Percentiles rank a stretch among this genome's conserved stretches.
Evolutionary conservation across 1,284 basidiomycete genomes (phyloP).

Genomic region (Fomitopsis schrenkii): DNA sequence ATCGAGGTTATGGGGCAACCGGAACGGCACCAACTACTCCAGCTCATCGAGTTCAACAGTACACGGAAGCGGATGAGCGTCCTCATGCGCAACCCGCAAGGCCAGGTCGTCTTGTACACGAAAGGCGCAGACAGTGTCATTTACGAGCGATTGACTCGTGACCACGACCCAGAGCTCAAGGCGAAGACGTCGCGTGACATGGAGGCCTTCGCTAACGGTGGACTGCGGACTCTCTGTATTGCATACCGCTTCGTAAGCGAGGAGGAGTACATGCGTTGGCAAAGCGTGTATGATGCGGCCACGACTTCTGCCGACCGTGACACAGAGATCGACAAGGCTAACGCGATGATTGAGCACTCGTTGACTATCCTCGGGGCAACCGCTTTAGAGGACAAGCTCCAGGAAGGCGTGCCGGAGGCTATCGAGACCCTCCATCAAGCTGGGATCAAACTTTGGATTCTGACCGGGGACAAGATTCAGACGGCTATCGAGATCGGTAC

Average conservation of each 20-base stretch:
- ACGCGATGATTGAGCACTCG: constrained; percentile 80
- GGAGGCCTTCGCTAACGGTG: constrained; percentile 91
- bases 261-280: constrained; percentile 84
- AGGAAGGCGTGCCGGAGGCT: constrained; percentile 94
- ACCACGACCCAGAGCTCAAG: constrained; percentile 76
- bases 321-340: constrained; percentile 87
- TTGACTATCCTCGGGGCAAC: constrained; percentile 89
- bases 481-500: constrained; percentile 93
- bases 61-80: constrained; percentile 94
- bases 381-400: constrained; percentile 94
- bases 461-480: constrained; percentile 95
- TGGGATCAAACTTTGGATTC: constrained; percentile 96
- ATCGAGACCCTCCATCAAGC: constrained; percentile 91
- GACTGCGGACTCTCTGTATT: constrained; percentile 89
- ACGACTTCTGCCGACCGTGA: constrained; percentile 78
- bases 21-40: constrained; percentile 79
- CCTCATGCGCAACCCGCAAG: constrained; percentile 80
- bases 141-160: constrained; percentile 74
- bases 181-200: constrained; percentile 81
- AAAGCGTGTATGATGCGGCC: constrained; percentile 79
- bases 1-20: constrained; percentile 90
- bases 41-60: constrained; percentile 90
- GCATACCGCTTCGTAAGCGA: constrained; percentile 79
- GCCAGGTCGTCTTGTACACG: constrained; percentile 81
- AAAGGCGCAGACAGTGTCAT: constrained; percentile 98